These are phyloP conservation scores for Hansenula sp. DNA, from an alignment of 1,139 yeast genomes.

Conservation along the genomic window DNA sequence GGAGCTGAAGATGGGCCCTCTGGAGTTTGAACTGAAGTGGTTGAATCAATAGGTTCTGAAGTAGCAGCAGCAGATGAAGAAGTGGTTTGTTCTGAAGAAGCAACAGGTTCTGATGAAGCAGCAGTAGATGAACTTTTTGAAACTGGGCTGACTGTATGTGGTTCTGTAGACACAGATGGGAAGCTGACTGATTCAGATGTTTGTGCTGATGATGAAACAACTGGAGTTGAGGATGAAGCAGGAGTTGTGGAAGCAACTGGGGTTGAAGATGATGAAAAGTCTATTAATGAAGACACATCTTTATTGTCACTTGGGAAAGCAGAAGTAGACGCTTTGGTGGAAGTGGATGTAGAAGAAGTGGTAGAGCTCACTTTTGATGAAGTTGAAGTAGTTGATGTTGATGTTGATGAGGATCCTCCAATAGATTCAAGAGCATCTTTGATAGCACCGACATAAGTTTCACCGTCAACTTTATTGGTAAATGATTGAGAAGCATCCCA, in stretches of 20 bases:
- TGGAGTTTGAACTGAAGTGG: too few relatives aligned
- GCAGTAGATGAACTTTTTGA: not conserved
- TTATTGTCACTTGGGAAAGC: too few relatives aligned
- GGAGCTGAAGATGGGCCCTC: too few relatives aligned
- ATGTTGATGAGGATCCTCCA: not conserved
- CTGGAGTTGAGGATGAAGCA: not conserved
- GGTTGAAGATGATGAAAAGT: conserved; percentile 7
- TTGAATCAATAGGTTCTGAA: too few relatives aligned
- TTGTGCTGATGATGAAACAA: not conserved
- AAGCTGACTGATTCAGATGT: not conserved
- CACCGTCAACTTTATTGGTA: conserved; percentile 45
- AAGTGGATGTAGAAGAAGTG: conserved; percentile 6
- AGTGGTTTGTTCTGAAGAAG: too few relatives aligned
- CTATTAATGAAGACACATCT: too few relatives aligned
- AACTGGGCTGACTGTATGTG: conserved; percentile 8
- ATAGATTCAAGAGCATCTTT: conserved; percentile 24
- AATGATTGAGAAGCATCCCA: conserved; percentile 92
- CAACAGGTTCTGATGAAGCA: conserved; percentile 3
- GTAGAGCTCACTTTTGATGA: conserved; percentile 12
- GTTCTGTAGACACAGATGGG: not conserved
- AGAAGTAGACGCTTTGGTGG: conserved; percentile 9
- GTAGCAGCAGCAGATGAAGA: too few relatives aligned
- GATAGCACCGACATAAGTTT: conserved; percentile 27
- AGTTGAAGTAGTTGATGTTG: conserved; percentile 4
- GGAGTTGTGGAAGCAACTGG: conserved; percentile 7